Percentiles rank a stretch among this genome's conserved stretches.
Conservation (phyloP, 2,329 filamentous ascomycete genomes). For the Spiromastix sp. region DNA sequence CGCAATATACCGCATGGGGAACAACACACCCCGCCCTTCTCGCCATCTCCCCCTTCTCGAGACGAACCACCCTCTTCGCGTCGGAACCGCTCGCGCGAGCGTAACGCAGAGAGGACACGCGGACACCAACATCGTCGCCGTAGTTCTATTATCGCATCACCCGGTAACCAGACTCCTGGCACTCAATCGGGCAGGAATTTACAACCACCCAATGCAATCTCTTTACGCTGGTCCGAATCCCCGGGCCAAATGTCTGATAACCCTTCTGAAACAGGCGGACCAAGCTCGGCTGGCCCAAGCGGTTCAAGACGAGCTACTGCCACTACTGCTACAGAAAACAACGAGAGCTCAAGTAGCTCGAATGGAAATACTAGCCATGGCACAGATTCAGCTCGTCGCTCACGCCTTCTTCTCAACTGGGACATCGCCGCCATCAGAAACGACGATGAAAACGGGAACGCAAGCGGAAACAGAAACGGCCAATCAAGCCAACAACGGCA, state of each 20-base stretch:
- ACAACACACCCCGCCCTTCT: too few relatives aligned
- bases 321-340: too few relatives aligned
- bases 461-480: background rate
- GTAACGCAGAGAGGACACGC: slow-evolving; percentile 19
- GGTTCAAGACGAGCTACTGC: slow-evolving; percentile 10
- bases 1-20: too few relatives aligned
- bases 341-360: too few relatives aligned
- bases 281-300: slow-evolving; percentile 14
- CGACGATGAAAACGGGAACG: slow-evolving; percentile 2
- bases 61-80: slow-evolving; percentile 19
- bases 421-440: too few relatives aligned
- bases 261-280: slow-evolving; percentile 13
- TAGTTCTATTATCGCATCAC: slow-evolving; percentile 32
- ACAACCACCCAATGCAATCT: too few relatives aligned
- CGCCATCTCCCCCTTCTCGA: too few relatives aligned
- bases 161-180: slow-evolving; percentile 15
- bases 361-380: too few relatives aligned
- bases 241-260: slow-evolving; percentile 26
- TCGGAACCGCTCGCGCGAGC: slow-evolving; percentile 22
- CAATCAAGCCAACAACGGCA: background rate
- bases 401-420: too few relatives aligned
- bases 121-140: slow-evolving; percentile 27
- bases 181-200: too few relatives aligned
- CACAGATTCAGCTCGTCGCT: too few relatives aligned
- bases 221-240: slow-evolving; percentile 31